A percentile compares a stretch with the other conserved stretches of the same genome.
These are phyloP conservation scores for Calamus simplicifolius DNA, from an alignment of 176 grass and related monocot species.

Conservation along the genomic window DNA sequence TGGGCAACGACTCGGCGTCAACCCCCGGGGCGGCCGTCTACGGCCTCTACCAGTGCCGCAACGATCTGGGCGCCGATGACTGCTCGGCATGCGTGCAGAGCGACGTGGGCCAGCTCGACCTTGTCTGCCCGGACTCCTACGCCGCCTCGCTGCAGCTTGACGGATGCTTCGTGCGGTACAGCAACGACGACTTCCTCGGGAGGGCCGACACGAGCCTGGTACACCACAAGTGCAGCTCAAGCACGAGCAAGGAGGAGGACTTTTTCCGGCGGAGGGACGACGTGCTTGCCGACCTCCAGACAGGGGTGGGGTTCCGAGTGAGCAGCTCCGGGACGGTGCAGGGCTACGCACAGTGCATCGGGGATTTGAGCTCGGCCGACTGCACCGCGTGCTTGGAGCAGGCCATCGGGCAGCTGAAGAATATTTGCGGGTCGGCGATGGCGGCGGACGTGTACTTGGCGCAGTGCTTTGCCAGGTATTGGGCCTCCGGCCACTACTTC, in stretches of 20 bases:
- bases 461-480: slow-evolving; percentile 91
- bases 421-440: slow-evolving; percentile 53
- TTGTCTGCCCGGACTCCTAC: slow-evolving; percentile 50
- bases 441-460: slow-evolving; percentile 78
- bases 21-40: slow-evolving; percentile 23
- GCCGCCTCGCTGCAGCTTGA: slow-evolving; percentile 93
- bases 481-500: slow-evolving; percentile 75
- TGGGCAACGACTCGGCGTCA: slow-evolving; percentile 7
- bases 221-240: slow-evolving; percentile 79
- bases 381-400: slow-evolving; percentile 63
- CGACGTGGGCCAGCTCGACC: slow-evolving; percentile 41
- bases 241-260: slow-evolving; percentile 27
- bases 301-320: slow-evolving; percentile 31
- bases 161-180: slow-evolving; percentile 80
- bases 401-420: slow-evolving; percentile 63
- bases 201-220: slow-evolving; percentile 41
- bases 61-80: slow-evolving; percentile 41
- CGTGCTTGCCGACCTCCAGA: slow-evolving; percentile 47
- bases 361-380: slow-evolving; percentile 52
- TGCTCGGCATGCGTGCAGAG: slow-evolving; percentile 63
- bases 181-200: slow-evolving; percentile 61
- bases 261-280: slow-evolving; percentile 47
- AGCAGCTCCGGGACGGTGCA: slow-evolving; percentile 48
- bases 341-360: slow-evolving; percentile 74
- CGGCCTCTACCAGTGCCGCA: slow-evolving; percentile 91